Evolutionary conservation across 768 basidiomycete genomes (phyloP), one percentile per base, ranked within the genome.

Genomic region (Russula foetens): DNA sequence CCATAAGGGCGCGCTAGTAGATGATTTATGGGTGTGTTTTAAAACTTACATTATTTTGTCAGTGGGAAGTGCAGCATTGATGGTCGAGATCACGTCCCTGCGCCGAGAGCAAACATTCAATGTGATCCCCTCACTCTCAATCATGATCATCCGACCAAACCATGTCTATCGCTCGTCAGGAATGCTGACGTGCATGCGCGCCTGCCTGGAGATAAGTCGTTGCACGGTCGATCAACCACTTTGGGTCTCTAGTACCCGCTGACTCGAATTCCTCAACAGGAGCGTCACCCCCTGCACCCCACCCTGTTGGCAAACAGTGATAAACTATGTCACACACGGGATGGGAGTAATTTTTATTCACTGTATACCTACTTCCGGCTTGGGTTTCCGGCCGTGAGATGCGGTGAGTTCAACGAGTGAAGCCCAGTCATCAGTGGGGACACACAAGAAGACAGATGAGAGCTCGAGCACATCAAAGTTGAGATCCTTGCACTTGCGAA

Each of bases 61-160:
- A 45, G 72, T 70, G 9, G 76, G 76, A 7, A 79, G 70, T 6
- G 69, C 71, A 38, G 73, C 71, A 29, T 72, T 74, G 41, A 79
- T 75, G 11, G 70, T 70, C 26, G 75, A 75, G 51, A 79, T 77
- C 39, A 73, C 75, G 61, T 79, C 77, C 49, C 74, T 77, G 7
- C 75, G 72, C 75, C 73, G 76, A 17, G 59, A 65, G 43, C 69
- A 66, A 29, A 79, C 77, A 66, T 78, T 79, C 65, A 79, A 77
- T 0, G 76, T 78, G 64, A 79, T 78, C 14, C 77, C 75, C 59
- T 76, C 77, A 57, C 74, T 76, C 63, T 79, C 77, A 50, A 77
- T 79, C 76, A 76, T 75, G 47, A 77, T 73, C 69, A 76, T 76
- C 69, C 78, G 64, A 11, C 15, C 4, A 21, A 46, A 7, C 14